Conservation (phyloP, 495 filamentous ascomycete species). For the Tricharina praecox region DNA sequence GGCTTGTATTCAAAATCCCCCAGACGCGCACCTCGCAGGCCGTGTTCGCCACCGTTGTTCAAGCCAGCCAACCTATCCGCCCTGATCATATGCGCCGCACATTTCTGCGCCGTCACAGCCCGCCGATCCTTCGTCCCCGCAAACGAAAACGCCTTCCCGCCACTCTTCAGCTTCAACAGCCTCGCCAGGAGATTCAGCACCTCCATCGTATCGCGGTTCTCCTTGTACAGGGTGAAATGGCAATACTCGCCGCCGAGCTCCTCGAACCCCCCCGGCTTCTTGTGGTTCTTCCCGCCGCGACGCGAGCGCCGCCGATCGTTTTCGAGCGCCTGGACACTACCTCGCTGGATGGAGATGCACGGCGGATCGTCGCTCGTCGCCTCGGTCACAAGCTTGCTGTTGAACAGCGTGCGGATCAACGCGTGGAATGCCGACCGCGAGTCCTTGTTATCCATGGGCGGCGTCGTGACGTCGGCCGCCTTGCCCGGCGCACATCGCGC, state of each 20-base stretch:
- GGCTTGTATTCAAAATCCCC: constrained; percentile 63
- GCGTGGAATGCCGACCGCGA: constrained; percentile 45
- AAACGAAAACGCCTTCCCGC: constrained; percentile 52
- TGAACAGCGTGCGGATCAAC: constrained; percentile 48
- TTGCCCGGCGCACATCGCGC: constrained; percentile 34
- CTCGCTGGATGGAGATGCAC: no score
- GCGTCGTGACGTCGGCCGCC: constrained; percentile 31
- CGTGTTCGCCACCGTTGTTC: constrained; percentile 30
- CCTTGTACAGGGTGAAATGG: constrained; percentile 91
- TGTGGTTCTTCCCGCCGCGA: constrained; percentile 20
- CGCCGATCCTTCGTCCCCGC: constrained; percentile 91
- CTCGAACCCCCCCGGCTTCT: constrained; percentile 28
- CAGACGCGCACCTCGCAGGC: constrained; percentile 43
- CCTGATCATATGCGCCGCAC: constrained; percentile 50
- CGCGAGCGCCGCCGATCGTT: constrained; percentile 14
- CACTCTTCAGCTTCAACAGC: constrained; percentile 41
- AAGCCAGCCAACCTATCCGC: constrained; percentile 44
- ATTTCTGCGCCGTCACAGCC: constrained; percentile 71
- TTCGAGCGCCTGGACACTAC: constrained; percentile 37
- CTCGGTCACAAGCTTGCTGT: constrained; percentile 45
- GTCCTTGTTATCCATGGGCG: constrained; percentile 39
- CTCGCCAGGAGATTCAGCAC: constrained; percentile 55
- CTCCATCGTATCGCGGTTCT: constrained; percentile 98
- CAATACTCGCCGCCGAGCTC: constrained; percentile 52
- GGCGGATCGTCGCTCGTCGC: constrained; percentile 37